Evolutionary conservation across 768 basidiomycete species (phyloP), one percentile per base, ranked within the genome.

Genomic region (Amanita thiersii): DNA sequence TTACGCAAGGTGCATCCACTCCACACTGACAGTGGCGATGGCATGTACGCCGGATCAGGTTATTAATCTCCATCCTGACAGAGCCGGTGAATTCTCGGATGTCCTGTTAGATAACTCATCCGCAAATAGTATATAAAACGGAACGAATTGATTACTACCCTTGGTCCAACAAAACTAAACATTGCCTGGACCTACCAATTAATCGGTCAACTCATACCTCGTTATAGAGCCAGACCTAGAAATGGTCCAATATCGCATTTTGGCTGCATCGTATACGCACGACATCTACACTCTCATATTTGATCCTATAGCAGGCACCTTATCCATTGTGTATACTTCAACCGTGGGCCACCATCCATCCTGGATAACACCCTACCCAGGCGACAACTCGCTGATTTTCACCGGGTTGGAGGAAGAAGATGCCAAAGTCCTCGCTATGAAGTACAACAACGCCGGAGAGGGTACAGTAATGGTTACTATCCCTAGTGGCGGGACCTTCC

Each of bases 291-390:
- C 81, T 1, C 64, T 88, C 40, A 54, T 59, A 14, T 89, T 91
- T 52, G 74, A 86, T 51, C 65, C 77, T 6, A 52, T 59, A 1
- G 54, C 60, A 0, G 53, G 62, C 5, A 68, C 66, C 17, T 59
- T 88, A 43, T 62, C 61, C 8, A 55, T 73, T 23, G 51, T 62
- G 9, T 70, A 75, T 3, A 48, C 66, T 11, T 51, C 75, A 38
- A 53, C 57, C 6, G 73, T 78, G 25, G 81, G 83, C 19, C 59
- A 69, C 49, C 75, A 77, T 51, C 83, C 87, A 0, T 86, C 86
- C 4, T 91, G 88, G 88, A 68, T 92, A 47, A 72, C 79, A 8
- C 60, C 64, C 5, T 73, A 82, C 52, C 77, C 79, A 0, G 57
- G 54, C 0, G 72, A 81, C 46, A 64, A 60, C 32, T 72, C 75